Evolutionary conservation across 257 asterid species (phyloP).

Genomic region (Fraxinus anomala): DNA sequence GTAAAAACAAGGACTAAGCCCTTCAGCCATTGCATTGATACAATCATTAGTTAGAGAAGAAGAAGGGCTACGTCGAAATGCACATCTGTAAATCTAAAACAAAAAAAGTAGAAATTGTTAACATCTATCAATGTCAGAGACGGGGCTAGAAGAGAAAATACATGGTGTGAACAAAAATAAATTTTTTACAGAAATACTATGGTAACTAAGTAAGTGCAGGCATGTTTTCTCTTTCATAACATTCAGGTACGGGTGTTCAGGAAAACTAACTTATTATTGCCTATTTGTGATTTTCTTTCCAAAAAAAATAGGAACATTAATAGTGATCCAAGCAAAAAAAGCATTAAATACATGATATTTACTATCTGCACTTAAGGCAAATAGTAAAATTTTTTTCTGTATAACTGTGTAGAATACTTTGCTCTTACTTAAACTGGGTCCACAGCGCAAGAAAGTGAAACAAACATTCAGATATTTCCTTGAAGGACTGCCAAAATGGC

Average conservation of each 20-base stretch:
- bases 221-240: slow-evolving; percentile 15
- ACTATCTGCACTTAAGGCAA: slow-evolving; percentile 15
- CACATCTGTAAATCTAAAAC: slow-evolving; percentile 75
- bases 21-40: slow-evolving; percentile 80
- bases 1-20: slow-evolving; percentile 64
- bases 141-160: slow-evolving; percentile 16
- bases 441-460: slow-evolving; percentile 7
- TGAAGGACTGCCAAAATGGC: neutral
- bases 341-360: neutral
- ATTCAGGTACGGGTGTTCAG: slow-evolving; percentile 16
- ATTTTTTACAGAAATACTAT: neutral
- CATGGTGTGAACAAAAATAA: neutral
- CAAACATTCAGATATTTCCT: neutral
- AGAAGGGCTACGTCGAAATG: slow-evolving; percentile 74
- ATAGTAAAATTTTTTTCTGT: neutral
- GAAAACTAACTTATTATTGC: slow-evolving; percentile 3
- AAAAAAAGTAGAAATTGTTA: slow-evolving; percentile 22
- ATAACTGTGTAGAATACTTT: slow-evolving; percentile 5
- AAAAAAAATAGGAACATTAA: neutral
- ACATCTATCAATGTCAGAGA: slow-evolving; percentile 27
- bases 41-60: slow-evolving; percentile 85
- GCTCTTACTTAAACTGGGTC: neutral
- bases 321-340: neutral
- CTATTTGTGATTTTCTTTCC: neutral
- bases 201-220: slow-evolving; percentile 13